Evolutionary conservation across 2,329 filamentous ascomycete genomes (phyloP).

Genomic region (Alternaria sp.): DNA sequence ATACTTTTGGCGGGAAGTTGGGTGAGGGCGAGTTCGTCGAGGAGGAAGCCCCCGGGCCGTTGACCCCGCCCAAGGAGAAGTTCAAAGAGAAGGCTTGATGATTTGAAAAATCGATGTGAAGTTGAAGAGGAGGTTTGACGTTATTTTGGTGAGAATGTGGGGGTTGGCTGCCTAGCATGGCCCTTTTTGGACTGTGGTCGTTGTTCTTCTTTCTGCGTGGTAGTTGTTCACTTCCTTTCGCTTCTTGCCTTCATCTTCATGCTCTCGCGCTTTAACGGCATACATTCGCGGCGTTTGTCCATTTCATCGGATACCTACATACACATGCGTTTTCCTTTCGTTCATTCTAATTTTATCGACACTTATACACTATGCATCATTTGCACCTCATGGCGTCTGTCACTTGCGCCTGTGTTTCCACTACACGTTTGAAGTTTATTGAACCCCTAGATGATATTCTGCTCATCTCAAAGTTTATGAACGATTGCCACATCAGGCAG

Average conservation of each 20-base stretch:
- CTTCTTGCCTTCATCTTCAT: background rate
- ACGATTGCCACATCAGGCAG: background rate
- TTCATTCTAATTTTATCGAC: background rate
- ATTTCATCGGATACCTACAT: background rate
- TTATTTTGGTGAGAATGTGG: background rate
- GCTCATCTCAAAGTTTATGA: background rate
- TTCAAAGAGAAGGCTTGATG: background rate
- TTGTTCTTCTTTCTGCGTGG: background rate
- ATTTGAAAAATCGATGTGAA: background rate
- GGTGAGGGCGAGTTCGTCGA: slow-evolving; percentile 43
- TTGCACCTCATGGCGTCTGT: background rate
- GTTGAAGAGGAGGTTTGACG: background rate
- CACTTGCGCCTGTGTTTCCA: background rate
- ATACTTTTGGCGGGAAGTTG: slow-evolving; percentile 62
- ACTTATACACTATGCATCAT: background rate
- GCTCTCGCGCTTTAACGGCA: background rate
- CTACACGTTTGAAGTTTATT: background rate
- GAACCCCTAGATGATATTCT: background rate
- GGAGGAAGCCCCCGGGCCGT: slow-evolving; percentile 15
- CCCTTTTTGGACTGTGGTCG: background rate
- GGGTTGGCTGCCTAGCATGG: background rate
- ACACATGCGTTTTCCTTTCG: background rate
- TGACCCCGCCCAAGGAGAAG: slow-evolving; percentile 12
- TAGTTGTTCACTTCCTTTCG: background rate
- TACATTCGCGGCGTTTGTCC: background rate